Conservation (phyloP, 495 filamentous ascomycete species). For the Daldinia bambusicola region DNA sequence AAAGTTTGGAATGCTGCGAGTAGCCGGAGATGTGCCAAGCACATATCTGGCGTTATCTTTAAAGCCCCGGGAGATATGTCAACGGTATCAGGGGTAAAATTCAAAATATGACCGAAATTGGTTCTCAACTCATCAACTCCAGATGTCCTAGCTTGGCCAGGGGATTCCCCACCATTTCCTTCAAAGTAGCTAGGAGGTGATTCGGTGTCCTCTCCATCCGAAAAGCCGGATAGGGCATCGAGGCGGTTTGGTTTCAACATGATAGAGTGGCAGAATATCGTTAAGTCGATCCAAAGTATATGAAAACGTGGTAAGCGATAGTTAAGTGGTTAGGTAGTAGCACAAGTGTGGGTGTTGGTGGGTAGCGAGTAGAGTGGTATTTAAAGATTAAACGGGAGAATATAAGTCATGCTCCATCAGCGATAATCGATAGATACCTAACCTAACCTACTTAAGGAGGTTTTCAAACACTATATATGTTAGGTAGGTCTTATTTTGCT, state of each 20-base stretch:
- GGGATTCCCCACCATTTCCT: conserved; percentile 4
- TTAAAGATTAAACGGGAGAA: neutral
- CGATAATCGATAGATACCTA: neutral
- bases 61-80: conserved; percentile 42
- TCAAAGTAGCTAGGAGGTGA: conserved; percentile 43
- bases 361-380: neutral
- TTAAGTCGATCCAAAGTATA: neutral
- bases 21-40: conserved; percentile 81
- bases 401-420: neutral
- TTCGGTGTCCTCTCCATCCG: conserved; percentile 16
- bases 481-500: too few relatives aligned
- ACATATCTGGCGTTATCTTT: conserved; percentile 55
- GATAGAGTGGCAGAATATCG: neutral
- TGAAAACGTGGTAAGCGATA: neutral
- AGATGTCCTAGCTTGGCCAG: conserved; percentile 6
- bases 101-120: conserved; percentile 34
- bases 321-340: neutral
- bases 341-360: neutral
- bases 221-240: neutral
- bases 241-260: neutral
- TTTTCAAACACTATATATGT: too few relatives aligned
- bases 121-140: conserved; percentile 30
- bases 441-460: too few relatives aligned
- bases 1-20: conserved; percentile 74
- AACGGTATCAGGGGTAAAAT: conserved; percentile 56